Evolutionary conservation across 2,329 filamentous ascomycete species (phyloP), one percentile per base, ranked within the genome.

Genomic region (Paraconiothyrium sp.): DNA sequence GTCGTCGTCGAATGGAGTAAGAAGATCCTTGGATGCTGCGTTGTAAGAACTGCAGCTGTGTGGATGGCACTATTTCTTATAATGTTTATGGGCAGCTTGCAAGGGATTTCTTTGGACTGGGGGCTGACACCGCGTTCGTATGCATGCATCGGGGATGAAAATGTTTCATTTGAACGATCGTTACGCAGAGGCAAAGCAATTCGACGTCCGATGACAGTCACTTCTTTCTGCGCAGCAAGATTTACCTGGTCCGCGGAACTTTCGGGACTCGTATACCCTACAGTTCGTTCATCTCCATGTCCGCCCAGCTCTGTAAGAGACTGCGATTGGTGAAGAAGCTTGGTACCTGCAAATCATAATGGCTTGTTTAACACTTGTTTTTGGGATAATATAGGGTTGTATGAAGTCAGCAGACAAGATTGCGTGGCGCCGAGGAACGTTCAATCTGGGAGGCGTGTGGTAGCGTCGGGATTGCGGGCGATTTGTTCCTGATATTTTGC

Each of bases 51-150:
- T 54, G 6, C 4, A 37, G 30, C 16, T 22, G 41, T 14, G 20
- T 49, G n/a, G 41, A n/a, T 54, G 43, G 59, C 57, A 20, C 64
- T 63, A 55, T 35, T 44, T 55, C 47, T 46, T 62, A 62, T 52
- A 41, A 16, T 5, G n/a, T n/a, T 30, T 7, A 16, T 16, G 7
- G 7, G 20, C 47, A 37, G 30, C 39, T 27, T 14, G n/a, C 54
- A 35, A 22, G 7, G 14, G 16, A 47, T 20, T 20, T 20, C 20
- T 20, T 20, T 55, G 34, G 55, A 22, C 43, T 44, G n/a, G 30
- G 30, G 43, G n/a, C 54, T 13, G 32, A 30, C 39, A 22, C 16
- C 52, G 14, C 39, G 24, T 16, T 35, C 27, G 16, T 46, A 34
- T 34, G 27, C 30, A 34, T 30, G n/a, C 9, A 22, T 32, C 39